phyloP scores from a whole-genome alignment of 176 grass and related monocot species.

The Oryza meridionalis region DNA sequence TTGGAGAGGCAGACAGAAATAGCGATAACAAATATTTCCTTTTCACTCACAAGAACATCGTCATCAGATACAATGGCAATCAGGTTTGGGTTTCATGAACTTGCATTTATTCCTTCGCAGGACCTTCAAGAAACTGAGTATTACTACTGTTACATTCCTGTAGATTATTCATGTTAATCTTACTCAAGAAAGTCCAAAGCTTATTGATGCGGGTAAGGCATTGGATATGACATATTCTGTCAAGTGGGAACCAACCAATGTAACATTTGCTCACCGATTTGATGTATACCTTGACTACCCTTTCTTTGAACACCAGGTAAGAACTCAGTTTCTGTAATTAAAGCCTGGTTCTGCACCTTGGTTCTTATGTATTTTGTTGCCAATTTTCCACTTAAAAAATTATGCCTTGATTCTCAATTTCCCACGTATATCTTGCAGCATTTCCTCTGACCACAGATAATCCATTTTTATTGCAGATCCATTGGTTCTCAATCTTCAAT shows the following conservation, averaged over 20 bases:
- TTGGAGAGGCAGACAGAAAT: conserved; percentile 87
- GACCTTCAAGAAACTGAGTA: conserved; percentile 20
- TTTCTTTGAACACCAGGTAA: conserved; percentile 85
- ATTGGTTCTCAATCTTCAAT: conserved; percentile 99
- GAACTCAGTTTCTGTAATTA: background rate
- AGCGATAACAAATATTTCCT: conserved; percentile 84
- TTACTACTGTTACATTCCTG: conserved; percentile 26
- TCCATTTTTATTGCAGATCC: conserved; percentile 60
- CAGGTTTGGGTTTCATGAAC: conserved; percentile 52
- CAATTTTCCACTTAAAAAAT: too few relatives aligned
- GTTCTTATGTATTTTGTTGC: too few relatives aligned
- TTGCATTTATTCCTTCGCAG: conserved; percentile 3
- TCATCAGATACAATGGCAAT: conserved; percentile 83
- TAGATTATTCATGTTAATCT: conserved; percentile 89
- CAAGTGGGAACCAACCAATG: conserved; percentile 64
- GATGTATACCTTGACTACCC: conserved; percentile 82
- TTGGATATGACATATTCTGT: conserved; percentile 78
- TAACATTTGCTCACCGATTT: conserved; percentile 70
- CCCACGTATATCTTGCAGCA: background rate
- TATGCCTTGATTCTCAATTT: background rate
- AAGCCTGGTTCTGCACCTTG: too few relatives aligned
- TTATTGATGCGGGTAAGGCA: conserved; percentile 68
- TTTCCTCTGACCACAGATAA: conserved; percentile 20
- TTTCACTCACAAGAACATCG: conserved; percentile 89
- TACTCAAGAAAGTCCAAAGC: conserved; percentile 75